phyloP scores from a whole-genome alignment of 805 yeast genomes.

The Candida yuanshanica region DNA sequence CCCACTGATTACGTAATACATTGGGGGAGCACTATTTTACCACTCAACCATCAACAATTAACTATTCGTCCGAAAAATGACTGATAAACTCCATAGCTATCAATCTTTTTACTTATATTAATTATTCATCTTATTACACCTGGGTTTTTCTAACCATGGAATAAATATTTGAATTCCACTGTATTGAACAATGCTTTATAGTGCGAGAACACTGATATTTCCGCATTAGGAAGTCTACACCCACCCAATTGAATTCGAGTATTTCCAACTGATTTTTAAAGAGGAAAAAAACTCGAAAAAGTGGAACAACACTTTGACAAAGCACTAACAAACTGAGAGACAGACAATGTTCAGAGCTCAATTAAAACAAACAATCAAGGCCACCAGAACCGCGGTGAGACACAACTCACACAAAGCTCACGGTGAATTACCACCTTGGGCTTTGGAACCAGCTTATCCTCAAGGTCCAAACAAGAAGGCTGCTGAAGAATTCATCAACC shows the following conservation, averaged over 20 bases:
- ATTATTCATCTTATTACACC: too few species aligned
- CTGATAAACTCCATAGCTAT: too few species aligned
- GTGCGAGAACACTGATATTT: too few species aligned
- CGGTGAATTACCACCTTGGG: constrained; percentile 34
- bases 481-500: constrained; percentile 60
- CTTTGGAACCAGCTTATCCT: constrained; percentile 43
- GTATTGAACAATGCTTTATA: too few species aligned
- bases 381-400: constrained; percentile 17
- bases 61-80: too few species aligned
- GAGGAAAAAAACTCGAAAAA: constrained; percentile 11
- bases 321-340: background rate
- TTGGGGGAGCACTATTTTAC: too few species aligned
- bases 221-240: constrained; percentile 18
- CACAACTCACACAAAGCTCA: constrained; percentile 16
- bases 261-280: constrained; percentile 1
- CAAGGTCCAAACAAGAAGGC: constrained; percentile 36
- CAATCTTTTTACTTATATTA: too few species aligned
- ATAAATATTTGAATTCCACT: too few species aligned
- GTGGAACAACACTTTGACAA: constrained; percentile 5
- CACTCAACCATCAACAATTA: too few species aligned
- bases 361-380: constrained; percentile 27
- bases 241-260: constrained; percentile 14
- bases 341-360: constrained; percentile 39
- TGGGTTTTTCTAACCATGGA: too few species aligned
- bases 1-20: too few species aligned